Conservation (phyloP, 2,329 filamentous ascomycete species). For the Fusarium graminum region DNA sequence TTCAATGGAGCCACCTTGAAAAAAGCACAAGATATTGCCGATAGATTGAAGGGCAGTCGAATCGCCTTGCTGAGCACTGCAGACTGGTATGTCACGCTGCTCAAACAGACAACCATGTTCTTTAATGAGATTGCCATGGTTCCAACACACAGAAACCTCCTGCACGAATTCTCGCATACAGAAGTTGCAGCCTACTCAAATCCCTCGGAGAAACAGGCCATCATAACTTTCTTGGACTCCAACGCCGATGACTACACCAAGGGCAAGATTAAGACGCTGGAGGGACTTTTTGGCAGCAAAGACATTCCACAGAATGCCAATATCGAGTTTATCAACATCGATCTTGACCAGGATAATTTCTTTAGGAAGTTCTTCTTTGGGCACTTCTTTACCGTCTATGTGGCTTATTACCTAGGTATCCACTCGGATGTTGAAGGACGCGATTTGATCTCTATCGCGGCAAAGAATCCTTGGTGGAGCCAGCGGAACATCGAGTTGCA, state of each 20-base stretch:
- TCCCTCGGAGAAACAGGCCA: conserved; percentile 1
- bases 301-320: not conserved
- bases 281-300: not conserved
- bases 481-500: conserved; percentile 15
- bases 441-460: conserved; percentile 8
- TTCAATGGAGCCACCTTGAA: not conserved
- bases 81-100: conserved; percentile 4
- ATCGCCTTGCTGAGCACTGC: not conserved
- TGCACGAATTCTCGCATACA: conserved; percentile 1
- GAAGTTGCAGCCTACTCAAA: not conserved
- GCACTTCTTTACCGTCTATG: not conserved
- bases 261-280: not conserved
- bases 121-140: conserved; percentile 11
- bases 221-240: not conserved
- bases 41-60: not conserved
- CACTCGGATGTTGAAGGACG: conserved; percentile 3
- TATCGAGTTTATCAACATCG: conserved; percentile 5
- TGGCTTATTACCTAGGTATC: not conserved
- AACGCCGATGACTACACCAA: conserved; percentile 5
- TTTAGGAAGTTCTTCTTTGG: conserved; percentile 8
- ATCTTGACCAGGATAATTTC: not conserved
- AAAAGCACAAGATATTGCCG: not conserved
- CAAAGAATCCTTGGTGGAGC: conserved; percentile 11
- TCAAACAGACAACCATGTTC: conserved; percentile 2
- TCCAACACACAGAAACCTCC: not conserved